Base-by-base conservation (phyloP, 2,329 filamentous ascomycete genomes). In the Botrytis fragariae region DNA sequence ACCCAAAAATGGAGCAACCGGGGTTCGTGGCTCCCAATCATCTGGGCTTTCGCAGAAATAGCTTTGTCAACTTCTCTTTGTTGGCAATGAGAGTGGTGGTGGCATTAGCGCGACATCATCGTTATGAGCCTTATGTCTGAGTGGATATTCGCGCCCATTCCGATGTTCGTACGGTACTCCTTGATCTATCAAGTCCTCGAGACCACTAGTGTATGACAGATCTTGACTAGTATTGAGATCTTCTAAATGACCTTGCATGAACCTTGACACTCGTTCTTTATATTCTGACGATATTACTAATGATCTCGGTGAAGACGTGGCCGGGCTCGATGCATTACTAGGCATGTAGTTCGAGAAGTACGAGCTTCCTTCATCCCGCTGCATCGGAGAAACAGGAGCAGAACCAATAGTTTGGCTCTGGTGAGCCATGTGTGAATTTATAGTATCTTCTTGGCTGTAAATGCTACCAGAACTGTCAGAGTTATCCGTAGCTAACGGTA, bases 121-220 rank as follows among this genome's bases (percentile, higher is more conserved):
- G 6, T 61, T 69, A 32, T 71, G 54, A 42, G n/a, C 16, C 14
- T n/a, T 37, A 54, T 67, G 7, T 35, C 29, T 37, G 10, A 45
- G 14, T 16, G 60, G 22, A 54, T 64, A 51, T 32, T 42, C 70
- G n/a, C 45, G 48, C 35, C 10, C 35, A 16, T 59, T 42, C 64
- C 57, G 65, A 39, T 69, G 3, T n/a, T 74, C 65, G 37, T 72
- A 67, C 9, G 39, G 64, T 9, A 44, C 61, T 45, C 75, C 74
- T 60, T 71, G 51, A 29, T 73, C 64, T 42, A 74, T 39, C 18
- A 74, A 65, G 8, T 72, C 73, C 25, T 75, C 32, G n/a, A 75
- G 54, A 25, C 29, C 48, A 51, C 35, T 44, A 18, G 25, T 25
- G 44, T 37, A 25, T 22, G n/a, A 5, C 14, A n/a, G 3, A 32